Evolutionary conservation across 441 rosid species (phyloP).

Genomic region (Pelargonium exstipulatum): DNA sequence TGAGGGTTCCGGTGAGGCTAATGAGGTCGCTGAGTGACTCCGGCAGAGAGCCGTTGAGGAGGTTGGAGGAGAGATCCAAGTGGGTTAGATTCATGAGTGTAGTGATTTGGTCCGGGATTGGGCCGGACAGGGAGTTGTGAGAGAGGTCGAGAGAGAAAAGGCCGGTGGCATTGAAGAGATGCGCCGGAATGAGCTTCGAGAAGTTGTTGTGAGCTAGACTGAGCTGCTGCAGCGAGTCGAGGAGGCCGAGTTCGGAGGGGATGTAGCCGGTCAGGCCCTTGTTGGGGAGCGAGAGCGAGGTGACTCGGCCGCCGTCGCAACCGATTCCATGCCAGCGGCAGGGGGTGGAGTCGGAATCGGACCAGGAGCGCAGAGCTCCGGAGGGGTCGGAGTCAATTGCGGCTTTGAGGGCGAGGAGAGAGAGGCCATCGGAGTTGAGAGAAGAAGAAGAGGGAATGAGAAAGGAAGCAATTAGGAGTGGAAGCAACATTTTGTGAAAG

Average conservation of each 20-base stretch:
- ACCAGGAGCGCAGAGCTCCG: constrained; percentile 52
- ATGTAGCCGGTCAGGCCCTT: constrained; percentile 67
- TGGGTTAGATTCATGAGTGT: constrained; percentile 50
- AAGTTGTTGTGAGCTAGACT: constrained; percentile 68
- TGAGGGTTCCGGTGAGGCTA: constrained; percentile 58
- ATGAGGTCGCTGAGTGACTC: constrained; percentile 54
- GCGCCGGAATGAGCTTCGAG: constrained; percentile 60
- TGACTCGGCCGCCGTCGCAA: constrained; percentile 52
- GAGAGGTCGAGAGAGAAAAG: constrained; percentile 81
- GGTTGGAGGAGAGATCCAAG: constrained; percentile 75
- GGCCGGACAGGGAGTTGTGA: constrained; percentile 63
- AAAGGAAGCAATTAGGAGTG: constrained; percentile 2
- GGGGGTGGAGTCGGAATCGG: constrained; percentile 62
- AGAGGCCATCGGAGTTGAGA: constrained; percentile 65
- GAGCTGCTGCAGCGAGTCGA: constrained; percentile 67
- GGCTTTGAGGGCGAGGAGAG: constrained; percentile 80
- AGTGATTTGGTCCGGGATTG: constrained; percentile 61
- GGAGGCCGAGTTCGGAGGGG: constrained; percentile 78
- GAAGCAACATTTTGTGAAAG: neutral
- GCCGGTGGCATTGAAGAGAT: constrained; percentile 73
- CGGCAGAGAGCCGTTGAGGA: constrained; percentile 60
- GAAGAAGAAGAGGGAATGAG: constrained; percentile 31
- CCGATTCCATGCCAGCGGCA: constrained; percentile 77
- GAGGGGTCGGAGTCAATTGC: constrained; percentile 50
- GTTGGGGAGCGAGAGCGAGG: constrained; percentile 58